phyloP scores from a whole-genome alignment of 2,329 filamentous ascomycete species.

The Fusarium tuaranense region DNA sequence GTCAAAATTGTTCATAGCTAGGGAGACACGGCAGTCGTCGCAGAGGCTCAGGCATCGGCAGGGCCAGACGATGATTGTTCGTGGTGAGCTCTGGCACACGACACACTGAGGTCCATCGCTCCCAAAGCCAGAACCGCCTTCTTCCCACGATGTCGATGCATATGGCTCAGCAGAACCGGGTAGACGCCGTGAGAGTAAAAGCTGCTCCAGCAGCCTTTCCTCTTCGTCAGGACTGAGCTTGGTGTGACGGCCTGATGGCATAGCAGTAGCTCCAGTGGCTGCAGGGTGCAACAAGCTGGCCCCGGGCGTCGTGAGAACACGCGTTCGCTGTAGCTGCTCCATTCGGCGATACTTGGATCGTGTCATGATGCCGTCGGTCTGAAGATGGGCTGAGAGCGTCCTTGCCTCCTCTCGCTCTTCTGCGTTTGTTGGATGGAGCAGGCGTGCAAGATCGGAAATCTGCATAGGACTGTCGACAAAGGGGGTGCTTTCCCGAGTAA shows the following conservation, averaged over 20 bases:
- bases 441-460: slow-evolving; percentile 76
- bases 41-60: slow-evolving; percentile 95
- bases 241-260: slow-evolving; percentile 37
- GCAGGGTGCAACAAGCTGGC: slow-evolving; percentile 35
- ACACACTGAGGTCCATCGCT: slow-evolving; percentile 85
- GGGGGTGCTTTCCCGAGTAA: slow-evolving; percentile 66
- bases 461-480: slow-evolving; percentile 72
- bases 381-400: slow-evolving; percentile 83
- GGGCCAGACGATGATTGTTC: slow-evolving; percentile 95
- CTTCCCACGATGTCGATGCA: slow-evolving; percentile 67
- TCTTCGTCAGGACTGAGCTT: slow-evolving; percentile 69
- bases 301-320: slow-evolving; percentile 61
- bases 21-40: slow-evolving; percentile 91
- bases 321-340: slow-evolving; percentile 75
- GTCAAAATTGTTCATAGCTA: slow-evolving; percentile 97
- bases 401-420: slow-evolving; percentile 86
- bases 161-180: slow-evolving; percentile 18
- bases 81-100: slow-evolving; percentile 87
- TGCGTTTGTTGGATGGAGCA: slow-evolving; percentile 82
- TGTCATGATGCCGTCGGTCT: slow-evolving; percentile 79
- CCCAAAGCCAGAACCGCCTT: slow-evolving; percentile 79
- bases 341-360: slow-evolving; percentile 80
- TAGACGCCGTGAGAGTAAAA: slow-evolving; percentile 66
- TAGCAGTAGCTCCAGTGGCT: neutral
- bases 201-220: slow-evolving; percentile 69